Base-by-base conservation (phyloP, 208 protist species). In the Trypanosoma rangeli region DNA sequence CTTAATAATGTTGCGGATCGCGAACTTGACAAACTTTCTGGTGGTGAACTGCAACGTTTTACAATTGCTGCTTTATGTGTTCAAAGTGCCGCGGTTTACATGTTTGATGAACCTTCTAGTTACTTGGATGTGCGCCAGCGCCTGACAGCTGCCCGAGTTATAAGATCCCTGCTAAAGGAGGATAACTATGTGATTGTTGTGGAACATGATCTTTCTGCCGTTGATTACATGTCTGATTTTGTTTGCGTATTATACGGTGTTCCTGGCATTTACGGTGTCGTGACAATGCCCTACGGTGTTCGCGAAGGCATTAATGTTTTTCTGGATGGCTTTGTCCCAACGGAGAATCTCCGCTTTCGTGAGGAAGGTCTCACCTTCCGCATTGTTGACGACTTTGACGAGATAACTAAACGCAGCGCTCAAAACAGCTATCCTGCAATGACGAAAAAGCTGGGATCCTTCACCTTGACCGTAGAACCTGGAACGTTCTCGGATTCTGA, bases 241-340 rank as follows among this genome's bases (percentile, higher is more conserved):
- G 93, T 99, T 24, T 99, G 98, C 84, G 89, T 96, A 46, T 85
- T 99, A 1, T 99, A 99, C 81, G 99, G 99, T 62, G 78, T 95
- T 69, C 97, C 99, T 63, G 98, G 99, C 78, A 98, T 98, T 37
- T 99, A 99, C 81, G 99, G 99, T 79, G 98, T 99, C 42, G 98
- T 99, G 26, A 99, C 99, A 28, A 96, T 99, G 87, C 99, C 99
- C 49, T 99, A 99, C 73, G 90, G 85, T 71, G 99, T 99, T 53
- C 92, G 99, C 57, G 99, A 99, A 83, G 99, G 98, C 73, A 99
- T 99, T 79, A 99, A 99, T 84, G 97, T 99, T 69, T 99, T 99
- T 90, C 85, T 99, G 26, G 98, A 95, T 67, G 99, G 99, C 52
- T 99, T 99, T 76, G 92, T 99, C 42, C 99, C 98, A 20, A 99